Evolutionary conservation across 108 stramenopile species (phyloP).

Genomic region (Cylindrotheca closterium): DNA sequence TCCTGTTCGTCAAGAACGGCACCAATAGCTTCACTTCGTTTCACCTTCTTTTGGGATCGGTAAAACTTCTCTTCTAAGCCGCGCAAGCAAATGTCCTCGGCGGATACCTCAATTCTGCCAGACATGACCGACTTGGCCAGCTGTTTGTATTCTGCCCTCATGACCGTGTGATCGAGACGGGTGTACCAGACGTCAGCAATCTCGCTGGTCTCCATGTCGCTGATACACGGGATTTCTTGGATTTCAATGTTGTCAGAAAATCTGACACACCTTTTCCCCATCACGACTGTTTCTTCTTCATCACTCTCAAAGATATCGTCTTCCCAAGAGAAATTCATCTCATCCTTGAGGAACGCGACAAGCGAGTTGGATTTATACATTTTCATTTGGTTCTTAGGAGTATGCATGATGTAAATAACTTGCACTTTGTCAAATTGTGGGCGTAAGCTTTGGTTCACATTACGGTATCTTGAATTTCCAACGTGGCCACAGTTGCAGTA

Average conservation of each 20-base stretch:
- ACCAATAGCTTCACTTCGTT: not conserved
- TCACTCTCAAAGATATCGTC: too few species aligned
- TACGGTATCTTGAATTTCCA: too few species aligned
- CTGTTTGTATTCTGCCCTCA: not conserved
- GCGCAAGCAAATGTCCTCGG: not conserved
- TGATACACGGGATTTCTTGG: not conserved
- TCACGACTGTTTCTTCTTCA: too few species aligned
- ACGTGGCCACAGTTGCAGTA: too few species aligned
- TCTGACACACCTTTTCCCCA: too few species aligned
- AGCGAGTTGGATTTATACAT: too few species aligned
- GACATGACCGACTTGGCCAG: not conserved
- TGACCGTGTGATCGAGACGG: not conserved
- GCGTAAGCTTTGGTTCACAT: too few species aligned
- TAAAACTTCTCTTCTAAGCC: not conserved
- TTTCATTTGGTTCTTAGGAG: too few species aligned
- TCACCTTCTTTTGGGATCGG: not conserved
- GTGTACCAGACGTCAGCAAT: not conserved
- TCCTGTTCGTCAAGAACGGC: not conserved
- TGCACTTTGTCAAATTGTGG: too few species aligned
- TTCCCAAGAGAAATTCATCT: too few species aligned
- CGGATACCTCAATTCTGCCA: not conserved
- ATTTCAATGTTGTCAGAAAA: not conserved
- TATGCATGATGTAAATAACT: too few species aligned
- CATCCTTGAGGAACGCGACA: too few species aligned
- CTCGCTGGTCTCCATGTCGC: not conserved